These are phyloP conservation scores for Aureobasidium namibiae DNA, from an alignment of 2,329 filamentous ascomycete genomes.

Conservation along the genomic window DNA sequence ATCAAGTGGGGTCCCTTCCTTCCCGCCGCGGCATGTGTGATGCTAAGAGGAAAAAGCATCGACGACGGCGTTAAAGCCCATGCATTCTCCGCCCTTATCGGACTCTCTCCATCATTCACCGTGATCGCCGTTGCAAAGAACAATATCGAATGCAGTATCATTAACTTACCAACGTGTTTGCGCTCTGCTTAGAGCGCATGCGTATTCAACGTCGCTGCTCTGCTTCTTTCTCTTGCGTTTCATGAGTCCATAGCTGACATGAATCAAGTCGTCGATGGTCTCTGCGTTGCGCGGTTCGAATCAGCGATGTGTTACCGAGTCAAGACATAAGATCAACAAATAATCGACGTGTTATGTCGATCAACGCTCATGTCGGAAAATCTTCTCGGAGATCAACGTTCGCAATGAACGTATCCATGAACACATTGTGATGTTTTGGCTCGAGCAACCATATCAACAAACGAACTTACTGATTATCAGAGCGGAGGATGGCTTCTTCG, in stretches of 20 bases:
- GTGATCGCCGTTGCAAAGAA: not conserved
- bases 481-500: constrained; percentile 47
- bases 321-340: constrained; percentile 5
- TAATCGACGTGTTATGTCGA: not conserved
- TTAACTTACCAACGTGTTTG: constrained; percentile 55
- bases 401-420: not conserved
- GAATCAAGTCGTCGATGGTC: constrained; percentile 58
- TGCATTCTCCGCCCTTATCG: not conserved
- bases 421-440: not conserved
- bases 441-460: not conserved
- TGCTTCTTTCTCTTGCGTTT: constrained; percentile 41
- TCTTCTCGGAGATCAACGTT: not conserved
- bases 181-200: constrained; percentile 50
- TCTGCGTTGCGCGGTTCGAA: constrained; percentile 33
- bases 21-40: not conserved
- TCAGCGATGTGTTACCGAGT: constrained; percentile 7
- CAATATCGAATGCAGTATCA: not conserved
- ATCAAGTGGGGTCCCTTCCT: not conserved
- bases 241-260: constrained; percentile 57
- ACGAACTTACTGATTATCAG: constrained; percentile 52
- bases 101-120: constrained; percentile 1
- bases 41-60: not conserved
- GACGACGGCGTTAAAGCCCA: not conserved
- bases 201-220: constrained; percentile 35
- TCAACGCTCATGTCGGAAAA: not conserved